Conservation (phyloP, 179 eudicot genomes). For the Patellifolia procumbens region DNA sequence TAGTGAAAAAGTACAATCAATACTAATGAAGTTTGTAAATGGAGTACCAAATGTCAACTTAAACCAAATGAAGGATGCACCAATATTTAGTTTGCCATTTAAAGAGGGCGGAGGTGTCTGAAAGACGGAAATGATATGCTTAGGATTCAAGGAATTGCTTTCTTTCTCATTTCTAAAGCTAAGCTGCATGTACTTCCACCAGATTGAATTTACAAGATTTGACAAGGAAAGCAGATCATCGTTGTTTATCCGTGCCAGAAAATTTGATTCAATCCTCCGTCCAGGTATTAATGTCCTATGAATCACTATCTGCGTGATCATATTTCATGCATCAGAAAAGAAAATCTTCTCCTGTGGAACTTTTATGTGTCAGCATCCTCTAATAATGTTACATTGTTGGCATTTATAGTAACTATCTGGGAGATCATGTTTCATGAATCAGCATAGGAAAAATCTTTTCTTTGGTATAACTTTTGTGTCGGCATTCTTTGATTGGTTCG, state of each 20-base stretch:
- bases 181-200: conserved; percentile 12
- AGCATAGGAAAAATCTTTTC: no score
- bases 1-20: no score
- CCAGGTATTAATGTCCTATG: conserved; percentile 42
- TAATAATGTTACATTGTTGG: no score
- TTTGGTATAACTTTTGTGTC: no score
- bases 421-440: no score
- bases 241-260: conserved; percentile 33
- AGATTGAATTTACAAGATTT: conserved; percentile 60
- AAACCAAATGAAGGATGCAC: background rate
- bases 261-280: conserved; percentile 36
- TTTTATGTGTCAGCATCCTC: background rate
- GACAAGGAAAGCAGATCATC: conserved; percentile 37
- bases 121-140: background rate
- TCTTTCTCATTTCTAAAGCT: background rate
- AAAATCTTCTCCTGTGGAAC: no score
- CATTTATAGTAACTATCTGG: no score
- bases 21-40: no score
- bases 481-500: no score
- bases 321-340: background rate
- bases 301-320: background rate
- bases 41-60: no score
- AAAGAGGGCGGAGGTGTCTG: background rate
- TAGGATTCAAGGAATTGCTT: background rate
- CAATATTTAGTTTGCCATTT: background rate